These are phyloP conservation scores for Verticillium dahliae DNA, from an alignment of 2,329 filamentous ascomycete species.

Conservation along the genomic window DNA sequence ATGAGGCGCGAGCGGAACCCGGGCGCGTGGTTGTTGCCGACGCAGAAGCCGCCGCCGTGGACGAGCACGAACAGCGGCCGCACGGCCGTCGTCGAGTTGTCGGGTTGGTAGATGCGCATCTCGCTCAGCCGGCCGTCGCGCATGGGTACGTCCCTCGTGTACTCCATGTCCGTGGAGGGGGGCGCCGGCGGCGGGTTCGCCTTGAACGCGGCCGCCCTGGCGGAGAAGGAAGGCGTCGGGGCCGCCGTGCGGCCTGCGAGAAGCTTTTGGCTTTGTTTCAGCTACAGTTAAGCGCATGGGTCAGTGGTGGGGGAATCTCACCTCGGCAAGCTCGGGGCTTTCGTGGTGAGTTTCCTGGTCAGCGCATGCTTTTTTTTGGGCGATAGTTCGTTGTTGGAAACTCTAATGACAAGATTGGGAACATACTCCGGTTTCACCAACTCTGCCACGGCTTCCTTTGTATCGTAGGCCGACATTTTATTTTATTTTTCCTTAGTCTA, in stretches of 20 bases:
- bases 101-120: background rate
- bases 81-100: background rate
- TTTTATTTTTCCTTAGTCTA: background rate
- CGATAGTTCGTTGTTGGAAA: no score
- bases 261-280: background rate
- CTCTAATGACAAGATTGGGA: no score
- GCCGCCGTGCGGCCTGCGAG: background rate
- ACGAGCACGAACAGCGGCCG: slow-evolving; percentile 4
- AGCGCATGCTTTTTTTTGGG: background rate
- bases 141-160: slow-evolving; percentile 4
- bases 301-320: background rate
- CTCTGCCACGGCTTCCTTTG: background rate
- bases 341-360: background rate
- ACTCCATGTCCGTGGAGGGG: background rate
- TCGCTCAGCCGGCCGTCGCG: slow-evolving; percentile 3
- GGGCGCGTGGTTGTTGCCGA: slow-evolving; percentile 3
- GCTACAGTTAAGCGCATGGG: background rate
- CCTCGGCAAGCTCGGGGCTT: slow-evolving; percentile 3
- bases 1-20: slow-evolving; percentile 1
- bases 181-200: slow-evolving; percentile 1
- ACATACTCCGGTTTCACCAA: background rate
- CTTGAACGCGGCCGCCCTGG: background rate
- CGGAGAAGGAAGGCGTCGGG: background rate
- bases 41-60: slow-evolving; percentile 8
- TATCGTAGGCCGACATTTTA: background rate